Conservation (phyloP, 148 eudicot genomes). For the Spergularia bocconei region DNA sequence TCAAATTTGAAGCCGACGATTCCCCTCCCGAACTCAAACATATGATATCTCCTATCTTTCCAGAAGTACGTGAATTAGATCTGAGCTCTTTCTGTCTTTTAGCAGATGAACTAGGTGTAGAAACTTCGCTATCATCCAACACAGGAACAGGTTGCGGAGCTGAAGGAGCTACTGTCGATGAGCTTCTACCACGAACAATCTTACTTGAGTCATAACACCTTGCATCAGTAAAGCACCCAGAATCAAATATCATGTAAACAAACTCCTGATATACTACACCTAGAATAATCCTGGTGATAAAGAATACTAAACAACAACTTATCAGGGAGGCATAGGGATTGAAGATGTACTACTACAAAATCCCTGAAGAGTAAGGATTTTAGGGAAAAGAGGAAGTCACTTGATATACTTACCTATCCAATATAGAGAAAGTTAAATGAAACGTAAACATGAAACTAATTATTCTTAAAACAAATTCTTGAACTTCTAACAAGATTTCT, state of each 20-base stretch:
- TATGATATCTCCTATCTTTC: conserved; percentile 39
- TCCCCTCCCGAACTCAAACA: conserved; percentile 43
- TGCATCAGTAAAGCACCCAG: conserved; percentile 7
- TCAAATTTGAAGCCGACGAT: conserved; percentile 39
- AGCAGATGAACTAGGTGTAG: conserved; percentile 16
- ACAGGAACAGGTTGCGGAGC: conserved; percentile 12
- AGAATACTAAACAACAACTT: neutral
- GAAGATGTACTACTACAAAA: neutral
- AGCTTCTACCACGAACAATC: conserved; percentile 5
- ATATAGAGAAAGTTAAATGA: neutral
- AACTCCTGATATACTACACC: neutral
- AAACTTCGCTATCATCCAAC: conserved; percentile 16
- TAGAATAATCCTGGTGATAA: neutral
- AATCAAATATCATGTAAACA: conserved; percentile 17
- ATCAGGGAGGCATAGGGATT: neutral
- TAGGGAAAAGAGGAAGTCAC: neutral
- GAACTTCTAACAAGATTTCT: neutral
- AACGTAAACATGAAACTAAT: neutral
- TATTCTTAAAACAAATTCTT: neutral
- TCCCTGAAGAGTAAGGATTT: neutral
- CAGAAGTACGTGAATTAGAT: conserved; percentile 33
- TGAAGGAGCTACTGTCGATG: conserved; percentile 19
- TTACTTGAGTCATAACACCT: conserved; percentile 15
- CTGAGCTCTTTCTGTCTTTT: conserved; percentile 56
- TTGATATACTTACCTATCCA: neutral